Conservation (phyloP, 2,329 filamentous ascomycete species). For the Orbilia brochopaga region DNA sequence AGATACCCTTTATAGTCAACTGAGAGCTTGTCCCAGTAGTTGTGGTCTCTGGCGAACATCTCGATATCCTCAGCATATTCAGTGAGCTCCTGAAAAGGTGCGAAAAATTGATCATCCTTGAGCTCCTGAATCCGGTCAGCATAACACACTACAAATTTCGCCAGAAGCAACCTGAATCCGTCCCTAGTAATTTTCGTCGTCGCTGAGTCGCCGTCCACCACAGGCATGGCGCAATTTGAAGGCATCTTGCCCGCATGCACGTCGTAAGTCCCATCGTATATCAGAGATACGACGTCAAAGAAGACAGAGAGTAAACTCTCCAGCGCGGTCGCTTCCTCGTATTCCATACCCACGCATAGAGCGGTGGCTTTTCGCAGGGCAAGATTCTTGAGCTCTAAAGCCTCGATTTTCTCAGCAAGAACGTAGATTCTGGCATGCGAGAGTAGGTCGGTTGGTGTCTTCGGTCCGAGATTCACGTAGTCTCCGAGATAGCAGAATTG, state of each 20-base stretch:
- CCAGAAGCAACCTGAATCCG: neutral
- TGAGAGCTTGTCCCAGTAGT: no score
- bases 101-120: no score
- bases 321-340: neutral
- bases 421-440: conserved; percentile 15
- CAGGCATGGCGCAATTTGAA: no score
- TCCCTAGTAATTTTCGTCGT: neutral
- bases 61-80: no score
- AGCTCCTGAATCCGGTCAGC: no score
- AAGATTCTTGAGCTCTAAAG: conserved; percentile 9
- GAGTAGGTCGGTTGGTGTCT: neutral
- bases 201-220: no score
- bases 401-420: conserved; percentile 18
- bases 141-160: neutral
- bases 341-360: conserved; percentile 1
- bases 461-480: neutral
- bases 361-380: neutral
- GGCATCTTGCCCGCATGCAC: conserved; percentile 2
- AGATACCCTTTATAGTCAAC: no score
- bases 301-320: neutral
- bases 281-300: conserved; percentile 12
- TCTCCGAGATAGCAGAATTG: conserved; percentile 19
- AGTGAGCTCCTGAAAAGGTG: no score
- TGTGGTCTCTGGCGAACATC: no score
- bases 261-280: conserved; percentile 19